Evolutionary conservation across 2,329 filamentous ascomycete genomes (phyloP), one percentile per base, ranked within the genome.

Genomic region (Endoconidiophora laricicola): DNA sequence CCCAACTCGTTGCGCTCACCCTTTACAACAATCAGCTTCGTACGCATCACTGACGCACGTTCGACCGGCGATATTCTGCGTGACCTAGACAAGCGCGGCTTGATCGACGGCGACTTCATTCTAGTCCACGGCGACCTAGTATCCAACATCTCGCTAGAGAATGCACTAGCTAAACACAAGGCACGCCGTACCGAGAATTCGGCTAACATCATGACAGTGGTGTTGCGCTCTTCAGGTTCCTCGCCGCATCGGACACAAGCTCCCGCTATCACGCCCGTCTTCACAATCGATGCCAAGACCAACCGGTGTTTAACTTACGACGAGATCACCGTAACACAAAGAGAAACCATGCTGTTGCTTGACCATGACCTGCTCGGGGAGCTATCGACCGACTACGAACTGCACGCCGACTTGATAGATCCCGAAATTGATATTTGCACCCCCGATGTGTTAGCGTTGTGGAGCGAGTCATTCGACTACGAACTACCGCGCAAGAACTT

Each of bases 391-490:
- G 85, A 94, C 61, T 74, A 94, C 46, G 86, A 93, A 58, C 71
- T 95, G 18, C 79, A 88, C 38, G 78, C 83, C 55, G 90, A 98
- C 64, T 69, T 98, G 52, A 83, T 96, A 54, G 91, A 98, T 63
- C 88, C 86, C 58, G 84, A 86, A 48, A 91, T 98, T 59, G 91
- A 98, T 62, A 96, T 98, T 56, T 96, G 90, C 65, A 96, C 91
- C 1, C 88, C 90, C 0, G 91, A 96, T 60, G 88, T 95, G 6
- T 74, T 96, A 41, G 88, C 88, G 6, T 68, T 96, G 52, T 98
- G 91, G 86, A 91, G 87, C 6, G 91, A 98, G 65, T 94, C 88
- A 61, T 98, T 96, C 59, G 90, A 98, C 63, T 96, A 94, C 63
- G 87, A 95, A 62, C 74, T 87, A 6, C 86, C 90, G 1, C 77